Evolutionary conservation across 768 basidiomycete genomes (phyloP).

Genomic region (Pisolithus sp.): DNA sequence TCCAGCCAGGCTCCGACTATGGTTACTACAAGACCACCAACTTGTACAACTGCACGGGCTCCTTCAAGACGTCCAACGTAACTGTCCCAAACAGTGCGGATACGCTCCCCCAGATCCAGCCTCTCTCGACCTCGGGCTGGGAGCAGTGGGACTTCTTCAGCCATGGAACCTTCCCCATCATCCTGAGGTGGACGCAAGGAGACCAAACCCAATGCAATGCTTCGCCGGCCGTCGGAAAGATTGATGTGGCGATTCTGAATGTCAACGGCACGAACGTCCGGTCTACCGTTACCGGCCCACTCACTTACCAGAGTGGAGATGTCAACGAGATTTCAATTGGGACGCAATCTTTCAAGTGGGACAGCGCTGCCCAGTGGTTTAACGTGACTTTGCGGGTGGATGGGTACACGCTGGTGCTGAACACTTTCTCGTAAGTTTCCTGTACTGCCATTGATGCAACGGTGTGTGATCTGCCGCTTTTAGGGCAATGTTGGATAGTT

Average conservation of each 20-base stretch:
- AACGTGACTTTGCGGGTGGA: conserved; percentile 6
- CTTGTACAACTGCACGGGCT: conserved; percentile 15
- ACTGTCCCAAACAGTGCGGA: conserved; percentile 9
- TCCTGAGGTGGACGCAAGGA: conserved; percentile 12
- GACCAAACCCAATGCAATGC: conserved; percentile 1
- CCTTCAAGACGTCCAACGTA: conserved; percentile 6
- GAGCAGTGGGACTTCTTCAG: conserved; percentile 12
- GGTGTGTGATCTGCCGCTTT: neutral
- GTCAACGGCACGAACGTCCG: conserved; percentile 8
- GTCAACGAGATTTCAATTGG: conserved; percentile 8
- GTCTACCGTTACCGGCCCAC: neutral
- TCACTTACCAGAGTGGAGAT: conserved; percentile 1
- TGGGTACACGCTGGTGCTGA: conserved; percentile 5
- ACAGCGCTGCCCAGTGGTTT: conserved; percentile 7
- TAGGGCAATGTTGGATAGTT: conserved; percentile 7
- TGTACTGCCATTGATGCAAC: neutral
- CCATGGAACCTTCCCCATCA: conserved; percentile 6
- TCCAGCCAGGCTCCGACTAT: conserved; percentile 11
- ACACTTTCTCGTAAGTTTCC: conserved; percentile 9
- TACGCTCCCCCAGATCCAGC: conserved; percentile 11
- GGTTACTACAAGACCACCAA: conserved; percentile 6
- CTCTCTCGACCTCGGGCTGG: conserved; percentile 3
- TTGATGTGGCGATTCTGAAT: conserved; percentile 5
- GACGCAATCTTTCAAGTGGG: conserved; percentile 9
- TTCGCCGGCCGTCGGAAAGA: neutral